phyloP scores from a whole-genome alignment of 805 yeast genomes.

The Saccharomyces paradoxus region DNA sequence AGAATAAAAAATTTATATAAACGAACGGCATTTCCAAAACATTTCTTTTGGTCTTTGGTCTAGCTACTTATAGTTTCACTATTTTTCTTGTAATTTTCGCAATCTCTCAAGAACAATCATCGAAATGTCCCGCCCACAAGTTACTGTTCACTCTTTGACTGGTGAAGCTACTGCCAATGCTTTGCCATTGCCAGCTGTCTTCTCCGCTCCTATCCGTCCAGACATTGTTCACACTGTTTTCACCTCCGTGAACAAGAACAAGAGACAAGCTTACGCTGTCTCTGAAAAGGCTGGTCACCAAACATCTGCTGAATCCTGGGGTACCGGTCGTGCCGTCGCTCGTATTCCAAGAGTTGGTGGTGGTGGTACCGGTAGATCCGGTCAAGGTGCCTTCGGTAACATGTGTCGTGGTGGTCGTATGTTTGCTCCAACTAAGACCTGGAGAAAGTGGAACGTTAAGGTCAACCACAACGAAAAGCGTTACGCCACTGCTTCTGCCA shows the following conservation, averaged over 20 bases:
- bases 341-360: conserved; percentile 99
- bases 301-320: conserved; percentile 99
- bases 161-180: conserved; percentile 83
- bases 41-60: background rate
- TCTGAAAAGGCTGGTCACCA: conserved; percentile 99
- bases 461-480: conserved; percentile 99
- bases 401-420: conserved; percentile 99
- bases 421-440: conserved; percentile 99
- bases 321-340: conserved; percentile 99
- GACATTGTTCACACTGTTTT: conserved; percentile 98
- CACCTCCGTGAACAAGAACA: conserved; percentile 98
- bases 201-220: conserved; percentile 99
- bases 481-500: conserved; percentile 99
- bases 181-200: conserved; percentile 94
- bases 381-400: conserved; percentile 99
- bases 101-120: conserved; percentile 22
- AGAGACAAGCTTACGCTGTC: conserved; percentile 99
- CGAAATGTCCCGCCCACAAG: conserved; percentile 85
- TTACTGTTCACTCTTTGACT: conserved; percentile 80
- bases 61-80: too few relatives aligned
- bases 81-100: background rate
- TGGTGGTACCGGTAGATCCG: conserved; percentile 99
- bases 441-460: conserved; percentile 99
- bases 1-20: background rate
- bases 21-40: background rate